These are phyloP conservation scores for Sugiyamaella boreocaroliniensis DNA, from an alignment of 805 yeast genomes.

Conservation along the genomic window DNA sequence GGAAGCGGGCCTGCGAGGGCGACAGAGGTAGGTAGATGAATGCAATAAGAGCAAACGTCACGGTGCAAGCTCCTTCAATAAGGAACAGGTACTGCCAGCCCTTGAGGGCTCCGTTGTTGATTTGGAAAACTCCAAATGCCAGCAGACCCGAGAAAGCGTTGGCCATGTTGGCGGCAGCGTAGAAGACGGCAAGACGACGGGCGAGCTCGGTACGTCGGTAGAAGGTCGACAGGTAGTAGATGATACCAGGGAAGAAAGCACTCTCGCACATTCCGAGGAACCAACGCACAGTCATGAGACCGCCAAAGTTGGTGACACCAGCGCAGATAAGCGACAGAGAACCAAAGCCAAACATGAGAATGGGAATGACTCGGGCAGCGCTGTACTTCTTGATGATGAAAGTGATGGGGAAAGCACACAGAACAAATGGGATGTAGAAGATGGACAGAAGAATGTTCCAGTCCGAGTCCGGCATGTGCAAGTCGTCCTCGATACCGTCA, in stretches of 20 bases:
- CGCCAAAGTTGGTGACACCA: conserved; percentile 38
- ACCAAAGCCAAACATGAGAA: conserved; percentile 42
- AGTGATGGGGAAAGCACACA: conserved; percentile 39
- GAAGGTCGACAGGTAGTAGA: conserved; percentile 41
- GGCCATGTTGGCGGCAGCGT: conserved; percentile 47
- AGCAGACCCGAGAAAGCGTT: conserved; percentile 55
- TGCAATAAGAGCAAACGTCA: conserved; percentile 33
- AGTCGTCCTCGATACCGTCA: conserved; percentile 38
- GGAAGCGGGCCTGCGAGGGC: conserved; percentile 33
- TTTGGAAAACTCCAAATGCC: conserved; percentile 44
- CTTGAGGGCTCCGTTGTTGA: conserved; percentile 26
- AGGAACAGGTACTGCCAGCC: conserved; percentile 47
- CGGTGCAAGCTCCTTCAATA: conserved; percentile 40
- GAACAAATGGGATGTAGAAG: conserved; percentile 41
- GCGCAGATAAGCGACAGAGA: conserved; percentile 35
- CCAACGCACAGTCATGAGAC: conserved; percentile 42
- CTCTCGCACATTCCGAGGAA: conserved; percentile 49
- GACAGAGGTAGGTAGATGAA: conserved; percentile 35
- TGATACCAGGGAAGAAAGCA: conserved; percentile 45
- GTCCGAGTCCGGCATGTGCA: conserved; percentile 37
- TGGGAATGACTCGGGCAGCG: conserved; percentile 41
- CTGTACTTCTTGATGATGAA: conserved; percentile 36
- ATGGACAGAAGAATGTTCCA: conserved; percentile 43
- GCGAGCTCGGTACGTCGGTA: conserved; percentile 46
- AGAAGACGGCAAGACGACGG: conserved; percentile 42